phyloP scores from a whole-genome alignment of 306 rosid species.

The Luffa acutangula region DNA sequence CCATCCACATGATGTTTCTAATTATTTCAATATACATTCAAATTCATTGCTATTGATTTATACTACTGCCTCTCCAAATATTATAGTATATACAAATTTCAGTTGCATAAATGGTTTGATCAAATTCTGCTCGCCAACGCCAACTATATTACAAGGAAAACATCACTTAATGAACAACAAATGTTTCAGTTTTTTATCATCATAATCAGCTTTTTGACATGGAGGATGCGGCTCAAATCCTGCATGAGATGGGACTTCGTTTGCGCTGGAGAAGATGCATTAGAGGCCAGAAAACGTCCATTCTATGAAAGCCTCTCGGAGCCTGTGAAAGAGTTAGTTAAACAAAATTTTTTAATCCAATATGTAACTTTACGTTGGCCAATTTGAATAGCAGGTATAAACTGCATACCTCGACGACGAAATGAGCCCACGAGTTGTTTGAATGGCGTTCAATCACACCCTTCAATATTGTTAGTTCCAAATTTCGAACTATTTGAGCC shows the following conservation, averaged over 20 bases:
- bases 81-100: not conserved
- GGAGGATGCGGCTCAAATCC: conserved; percentile 22
- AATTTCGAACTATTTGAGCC: conserved; percentile 47
- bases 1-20: no score
- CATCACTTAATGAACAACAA: not conserved
- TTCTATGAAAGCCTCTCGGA: conserved; percentile 76
- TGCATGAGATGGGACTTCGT: conserved; percentile 24
- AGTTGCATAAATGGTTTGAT: not conserved
- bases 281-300: conserved; percentile 77
- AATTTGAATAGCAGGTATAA: not conserved
- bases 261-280: conserved; percentile 71
- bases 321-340: conserved; percentile 20
- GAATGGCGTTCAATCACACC: conserved; percentile 51
- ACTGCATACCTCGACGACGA: conserved; percentile 58
- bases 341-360: not conserved
- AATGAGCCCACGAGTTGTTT: conserved; percentile 51
- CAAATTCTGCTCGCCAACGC: not conserved
- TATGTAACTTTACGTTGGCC: not conserved
- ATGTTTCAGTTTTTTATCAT: not conserved
- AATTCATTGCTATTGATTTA: no score
- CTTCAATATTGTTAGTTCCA: conserved; percentile 59
- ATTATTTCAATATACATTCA: no score
- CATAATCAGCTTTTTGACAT: not conserved
- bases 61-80: not conserved
- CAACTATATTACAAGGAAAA: not conserved